Conservation (phyloP, 169 alveolate species). For the Eimeria tenella region DNA sequence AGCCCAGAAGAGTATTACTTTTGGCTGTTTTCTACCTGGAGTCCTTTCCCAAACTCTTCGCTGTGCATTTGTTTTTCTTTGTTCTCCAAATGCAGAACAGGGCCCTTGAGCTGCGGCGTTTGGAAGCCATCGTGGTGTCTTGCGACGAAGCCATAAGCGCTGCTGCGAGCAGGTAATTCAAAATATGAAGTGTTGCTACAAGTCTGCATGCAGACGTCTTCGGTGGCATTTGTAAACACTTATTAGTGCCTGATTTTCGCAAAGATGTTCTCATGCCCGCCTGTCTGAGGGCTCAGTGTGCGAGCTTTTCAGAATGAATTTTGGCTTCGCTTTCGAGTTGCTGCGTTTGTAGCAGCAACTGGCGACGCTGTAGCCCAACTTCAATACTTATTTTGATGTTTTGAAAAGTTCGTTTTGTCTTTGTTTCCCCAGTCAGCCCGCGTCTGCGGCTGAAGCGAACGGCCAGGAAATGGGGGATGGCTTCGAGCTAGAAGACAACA, state of each 20-base stretch:
- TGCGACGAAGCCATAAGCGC: conserved; percentile 53
- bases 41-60: too few species aligned
- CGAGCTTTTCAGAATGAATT: too few species aligned
- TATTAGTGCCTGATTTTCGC: too few species aligned
- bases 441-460: background rate
- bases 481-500: background rate
- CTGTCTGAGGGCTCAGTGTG: too few species aligned
- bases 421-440: conserved; percentile 14
- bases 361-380: background rate
- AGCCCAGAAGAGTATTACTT: background rate
- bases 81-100: conserved; percentile 37
- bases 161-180: conserved; percentile 1
- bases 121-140: conserved; percentile 48
- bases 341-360: too few species aligned
- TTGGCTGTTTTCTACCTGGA: too few species aligned
- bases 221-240: too few species aligned
- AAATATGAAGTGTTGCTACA: too few species aligned
- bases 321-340: too few species aligned
- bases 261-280: too few species aligned
- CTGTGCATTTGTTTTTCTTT: background rate
- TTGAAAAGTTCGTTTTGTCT: background rate
- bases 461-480: conserved; percentile 43
- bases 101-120: conserved; percentile 50
- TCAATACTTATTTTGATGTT: background rate
- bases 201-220: too few species aligned